Percentiles rank a stretch among this genome's conserved stretches.
phyloP scores from a whole-genome alignment of 2,329 filamentous ascomycete genomes.

The Sclerotinia borealis region DNA sequence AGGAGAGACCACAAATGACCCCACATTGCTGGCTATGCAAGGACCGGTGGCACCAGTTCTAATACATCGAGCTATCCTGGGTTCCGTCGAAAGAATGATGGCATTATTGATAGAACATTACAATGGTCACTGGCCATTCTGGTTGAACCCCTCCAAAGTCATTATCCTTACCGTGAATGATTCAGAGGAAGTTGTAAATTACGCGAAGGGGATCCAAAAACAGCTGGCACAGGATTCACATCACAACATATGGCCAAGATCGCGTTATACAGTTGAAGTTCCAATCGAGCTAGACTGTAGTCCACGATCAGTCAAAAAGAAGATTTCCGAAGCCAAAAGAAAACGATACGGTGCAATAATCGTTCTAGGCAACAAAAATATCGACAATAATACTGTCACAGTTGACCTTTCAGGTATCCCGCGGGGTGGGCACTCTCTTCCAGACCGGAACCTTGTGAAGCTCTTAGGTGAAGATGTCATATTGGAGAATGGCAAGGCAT shows the following conservation, averaged over 20 bases:
- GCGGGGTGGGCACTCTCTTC: not conserved
- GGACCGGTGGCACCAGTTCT: slow-evolving; percentile 67
- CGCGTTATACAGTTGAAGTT: slow-evolving; percentile 32
- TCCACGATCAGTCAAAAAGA: slow-evolving; percentile 56
- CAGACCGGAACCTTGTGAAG: not conserved
- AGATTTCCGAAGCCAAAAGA: slow-evolving; percentile 63
- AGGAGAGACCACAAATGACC: slow-evolving; percentile 45
- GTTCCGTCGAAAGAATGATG: slow-evolving; percentile 79
- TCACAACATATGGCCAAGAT: slow-evolving; percentile 20
- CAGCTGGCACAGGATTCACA: not conserved
- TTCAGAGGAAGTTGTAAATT: slow-evolving; percentile 32
- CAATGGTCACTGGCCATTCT: slow-evolving; percentile 76
- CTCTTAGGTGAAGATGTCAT: not conserved
- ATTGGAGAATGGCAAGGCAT: not conserved
- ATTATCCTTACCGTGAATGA: slow-evolving; percentile 69
- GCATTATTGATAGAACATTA: slow-evolving; percentile 81
- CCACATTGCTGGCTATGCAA: slow-evolving; percentile 42
- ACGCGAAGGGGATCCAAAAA: slow-evolving; percentile 20
- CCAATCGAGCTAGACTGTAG: slow-evolving; percentile 66
- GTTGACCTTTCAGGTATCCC: slow-evolving; percentile 38
- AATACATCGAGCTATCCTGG: slow-evolving; percentile 78
- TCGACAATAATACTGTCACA: slow-evolving; percentile 51
- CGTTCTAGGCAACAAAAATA: slow-evolving; percentile 62
- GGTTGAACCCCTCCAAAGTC: slow-evolving; percentile 76
- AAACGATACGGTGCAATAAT: slow-evolving; percentile 70